Evolutionary conservation across 2,329 filamentous ascomycete genomes (phyloP).

Genomic region (Elsinoe fawcettii): DNA sequence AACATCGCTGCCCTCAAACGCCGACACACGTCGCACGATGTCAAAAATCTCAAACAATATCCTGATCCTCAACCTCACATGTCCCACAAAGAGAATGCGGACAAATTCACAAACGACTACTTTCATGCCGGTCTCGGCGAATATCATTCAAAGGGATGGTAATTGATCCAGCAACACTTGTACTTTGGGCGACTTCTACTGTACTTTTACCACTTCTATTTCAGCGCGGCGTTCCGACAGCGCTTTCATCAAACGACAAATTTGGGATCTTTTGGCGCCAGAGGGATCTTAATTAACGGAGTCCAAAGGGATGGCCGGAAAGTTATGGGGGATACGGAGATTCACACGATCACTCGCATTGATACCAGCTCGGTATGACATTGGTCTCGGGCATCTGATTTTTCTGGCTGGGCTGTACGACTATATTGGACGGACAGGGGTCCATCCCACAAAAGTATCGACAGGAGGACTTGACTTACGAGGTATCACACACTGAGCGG

Average conservation of each 20-base stretch:
- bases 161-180: constrained; percentile 24
- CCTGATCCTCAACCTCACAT: constrained; percentile 55
- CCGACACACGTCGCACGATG: constrained; percentile 81
- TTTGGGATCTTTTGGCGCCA: not conserved
- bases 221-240: constrained; percentile 15
- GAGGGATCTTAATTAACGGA: constrained; percentile 2
- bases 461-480: not conserved
- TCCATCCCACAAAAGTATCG: not conserved
- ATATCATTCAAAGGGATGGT: constrained; percentile 84
- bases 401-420: constrained; percentile 7
- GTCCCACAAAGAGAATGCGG: constrained; percentile 33
- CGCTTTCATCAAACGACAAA: not conserved
- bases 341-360: constrained; percentile 14
- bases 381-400: constrained; percentile 11
- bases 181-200: not conserved
- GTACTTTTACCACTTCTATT: constrained; percentile 16
- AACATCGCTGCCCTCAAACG: constrained; percentile 84
- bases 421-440: not conserved
- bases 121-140: constrained; percentile 75
- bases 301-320: not conserved
- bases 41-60: constrained; percentile 78
- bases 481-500: not conserved
- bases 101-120: constrained; percentile 75
- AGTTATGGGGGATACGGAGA: not conserved
- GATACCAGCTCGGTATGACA: constrained; percentile 15